Conservation (phyloP, 352 stramenopile genomes). For the Globisporangium nagaii region DNA sequence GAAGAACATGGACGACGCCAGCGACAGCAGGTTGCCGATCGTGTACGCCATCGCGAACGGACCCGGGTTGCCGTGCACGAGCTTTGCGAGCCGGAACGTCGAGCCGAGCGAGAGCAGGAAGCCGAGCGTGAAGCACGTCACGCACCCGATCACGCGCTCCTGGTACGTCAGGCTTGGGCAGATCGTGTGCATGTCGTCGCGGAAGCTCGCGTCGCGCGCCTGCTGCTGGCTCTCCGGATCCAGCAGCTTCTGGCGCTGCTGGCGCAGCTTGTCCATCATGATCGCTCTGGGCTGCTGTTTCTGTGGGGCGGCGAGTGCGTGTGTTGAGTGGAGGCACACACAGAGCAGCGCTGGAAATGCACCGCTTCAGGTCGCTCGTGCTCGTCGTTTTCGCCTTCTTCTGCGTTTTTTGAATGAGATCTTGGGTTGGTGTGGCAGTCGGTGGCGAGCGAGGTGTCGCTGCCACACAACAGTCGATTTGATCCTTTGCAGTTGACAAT, state of each 20-base stretch:
- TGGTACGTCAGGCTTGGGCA: slow-evolving; percentile 81
- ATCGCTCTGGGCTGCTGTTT: background rate
- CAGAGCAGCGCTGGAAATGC: no score
- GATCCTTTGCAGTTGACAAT: no score
- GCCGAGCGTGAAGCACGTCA: slow-evolving; percentile 76
- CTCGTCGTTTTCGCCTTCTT: no score
- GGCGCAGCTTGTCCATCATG: slow-evolving; percentile 63
- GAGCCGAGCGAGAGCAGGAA: slow-evolving; percentile 82
- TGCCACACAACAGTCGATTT: no score
- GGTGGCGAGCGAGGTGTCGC: no score
- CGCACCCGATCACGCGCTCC: slow-evolving; percentile 75
- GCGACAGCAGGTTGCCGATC: slow-evolving; percentile 77
- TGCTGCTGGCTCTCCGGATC: slow-evolving; percentile 50
- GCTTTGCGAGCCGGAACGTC: slow-evolving; percentile 68
- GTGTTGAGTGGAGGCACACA: no score
- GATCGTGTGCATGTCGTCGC: slow-evolving; percentile 26
- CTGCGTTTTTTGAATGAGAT: no score
- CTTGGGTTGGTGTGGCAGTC: no score
- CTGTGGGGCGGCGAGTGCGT: no score
- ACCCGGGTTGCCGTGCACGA: slow-evolving; percentile 70
- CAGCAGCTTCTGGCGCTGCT: slow-evolving; percentile 78
- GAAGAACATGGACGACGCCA: slow-evolving; percentile 84
- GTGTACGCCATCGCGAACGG: slow-evolving; percentile 85
- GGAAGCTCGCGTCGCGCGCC: slow-evolving; percentile 25
- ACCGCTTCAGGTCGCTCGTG: no score